Percentiles rank a stretch among this genome's conserved stretches.
Evolutionary conservation across 2,329 filamentous ascomycete genomes (phyloP).

Genomic region (Aspergillus japonicus): DNA sequence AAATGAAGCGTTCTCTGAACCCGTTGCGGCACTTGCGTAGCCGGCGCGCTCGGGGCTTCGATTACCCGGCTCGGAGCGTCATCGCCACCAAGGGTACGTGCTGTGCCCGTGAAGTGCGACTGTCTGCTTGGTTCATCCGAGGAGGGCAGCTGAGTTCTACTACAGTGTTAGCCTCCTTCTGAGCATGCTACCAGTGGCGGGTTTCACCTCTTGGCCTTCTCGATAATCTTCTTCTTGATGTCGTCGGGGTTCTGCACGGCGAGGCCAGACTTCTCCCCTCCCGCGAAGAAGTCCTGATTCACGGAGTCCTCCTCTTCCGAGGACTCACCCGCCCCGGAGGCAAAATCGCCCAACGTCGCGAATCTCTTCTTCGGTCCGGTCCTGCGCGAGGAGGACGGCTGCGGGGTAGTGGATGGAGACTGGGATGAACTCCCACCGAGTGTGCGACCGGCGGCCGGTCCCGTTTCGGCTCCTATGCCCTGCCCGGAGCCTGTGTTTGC

Average conservation of each 20-base stretch:
- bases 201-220: slow-evolving; percentile 44
- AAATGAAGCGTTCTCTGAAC: slow-evolving; percentile 62
- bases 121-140: slow-evolving; percentile 46
- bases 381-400: slow-evolving; percentile 28
- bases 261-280: slow-evolving; percentile 67
- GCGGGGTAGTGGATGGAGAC: slow-evolving; percentile 31
- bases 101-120: slow-evolving; percentile 58
- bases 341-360: slow-evolving; percentile 48
- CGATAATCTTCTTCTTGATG: slow-evolving; percentile 51
- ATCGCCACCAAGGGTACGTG: slow-evolving; percentile 65
- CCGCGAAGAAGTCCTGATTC: slow-evolving; percentile 60
- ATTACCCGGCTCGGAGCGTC: slow-evolving; percentile 60
- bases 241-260: slow-evolving; percentile 65
- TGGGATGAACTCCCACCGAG: slow-evolving; percentile 33
- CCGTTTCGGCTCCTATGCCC: slow-evolving; percentile 24
- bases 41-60: slow-evolving; percentile 49
- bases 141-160: slow-evolving; percentile 31
- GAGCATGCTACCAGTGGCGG: neutral
- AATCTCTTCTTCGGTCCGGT: slow-evolving; percentile 45
- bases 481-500: slow-evolving; percentile 28
- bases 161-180: neutral
- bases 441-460: slow-evolving; percentile 30
- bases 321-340: slow-evolving; percentile 39
- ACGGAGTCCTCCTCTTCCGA: slow-evolving; percentile 55
- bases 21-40: slow-evolving; percentile 46